Conservation (phyloP, 2,329 filamentous ascomycete genomes). For the Xylariaceae sp. region DNA sequence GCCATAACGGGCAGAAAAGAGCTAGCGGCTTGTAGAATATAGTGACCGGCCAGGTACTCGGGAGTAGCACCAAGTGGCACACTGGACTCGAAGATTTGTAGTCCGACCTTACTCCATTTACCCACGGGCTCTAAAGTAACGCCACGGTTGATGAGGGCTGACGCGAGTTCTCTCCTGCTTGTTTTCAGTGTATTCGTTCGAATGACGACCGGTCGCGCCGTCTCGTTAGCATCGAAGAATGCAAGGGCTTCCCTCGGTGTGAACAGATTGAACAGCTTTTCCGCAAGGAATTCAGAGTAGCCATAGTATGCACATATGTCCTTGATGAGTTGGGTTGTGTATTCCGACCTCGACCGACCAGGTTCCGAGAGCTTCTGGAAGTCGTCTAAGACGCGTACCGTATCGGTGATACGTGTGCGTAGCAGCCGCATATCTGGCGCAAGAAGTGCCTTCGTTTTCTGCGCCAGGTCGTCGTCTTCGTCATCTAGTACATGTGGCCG, state of each 20-base stretch:
- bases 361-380: slow-evolving; percentile 78
- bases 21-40: slow-evolving; percentile 94
- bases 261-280: slow-evolving; percentile 93
- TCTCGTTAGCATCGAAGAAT: slow-evolving; percentile 99
- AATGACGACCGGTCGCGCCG: slow-evolving; percentile 87
- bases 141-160: slow-evolving; percentile 41
- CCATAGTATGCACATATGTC: slow-evolving; percentile 97
- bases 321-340: slow-evolving; percentile 78
- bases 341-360: slow-evolving; percentile 79
- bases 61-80: slow-evolving; percentile 77
- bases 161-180: slow-evolving; percentile 72
- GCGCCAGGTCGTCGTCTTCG: slow-evolving; percentile 56
- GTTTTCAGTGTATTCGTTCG: slow-evolving; percentile 91
- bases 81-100: slow-evolving; percentile 91
- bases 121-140: slow-evolving; percentile 95
- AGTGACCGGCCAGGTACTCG: slow-evolving; percentile 95
- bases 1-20: slow-evolving; percentile 98
- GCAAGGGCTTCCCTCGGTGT: slow-evolving; percentile 80
- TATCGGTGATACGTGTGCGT: slow-evolving; percentile 85
- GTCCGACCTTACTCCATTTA: slow-evolving; percentile 97
- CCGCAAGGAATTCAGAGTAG: slow-evolving; percentile 89
- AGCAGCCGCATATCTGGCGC: slow-evolving; percentile 89
- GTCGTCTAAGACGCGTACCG: slow-evolving; percentile 84
- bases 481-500: slow-evolving; percentile 61
- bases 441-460: slow-evolving; percentile 60